These are phyloP conservation scores for Lotmaria passim DNA, from an alignment of 208 protist genomes.

Conservation along the genomic window DNA sequence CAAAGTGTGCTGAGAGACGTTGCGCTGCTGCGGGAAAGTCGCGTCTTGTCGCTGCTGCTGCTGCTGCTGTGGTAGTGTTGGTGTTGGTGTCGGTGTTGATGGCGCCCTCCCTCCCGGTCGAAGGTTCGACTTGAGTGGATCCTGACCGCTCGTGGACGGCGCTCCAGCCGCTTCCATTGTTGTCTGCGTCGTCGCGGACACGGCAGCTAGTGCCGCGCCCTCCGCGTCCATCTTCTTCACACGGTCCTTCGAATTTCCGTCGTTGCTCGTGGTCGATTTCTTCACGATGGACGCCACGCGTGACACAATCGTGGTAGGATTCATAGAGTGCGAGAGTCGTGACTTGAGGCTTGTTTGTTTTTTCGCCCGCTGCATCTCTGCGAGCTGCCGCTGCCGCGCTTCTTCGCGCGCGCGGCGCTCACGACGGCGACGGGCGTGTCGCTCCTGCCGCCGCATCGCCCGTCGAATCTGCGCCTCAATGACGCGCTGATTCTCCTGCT, in stretches of 20 bases:
- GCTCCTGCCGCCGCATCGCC: constrained; percentile 27
- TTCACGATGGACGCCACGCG: constrained; percentile 35
- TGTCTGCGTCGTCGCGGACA: background rate
- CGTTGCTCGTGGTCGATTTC: background rate
- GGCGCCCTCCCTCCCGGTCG: background rate
- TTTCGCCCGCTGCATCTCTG: no score
- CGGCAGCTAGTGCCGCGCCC: background rate
- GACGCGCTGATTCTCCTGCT: constrained; percentile 38
- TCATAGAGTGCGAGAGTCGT: constrained; percentile 12
- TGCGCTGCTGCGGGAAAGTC: background rate
- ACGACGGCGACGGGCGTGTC: constrained; percentile 14
- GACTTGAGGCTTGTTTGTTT: constrained; percentile 6
- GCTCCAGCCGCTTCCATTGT: background rate
- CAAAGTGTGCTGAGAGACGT: constrained; percentile 1
- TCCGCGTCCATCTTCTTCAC: background rate
- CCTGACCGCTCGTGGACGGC: background rate
- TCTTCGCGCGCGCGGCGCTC: constrained; percentile 31
- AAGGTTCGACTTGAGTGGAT: background rate
- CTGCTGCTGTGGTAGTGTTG: background rate
- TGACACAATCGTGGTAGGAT: constrained; percentile 24
- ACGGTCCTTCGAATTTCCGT: background rate
- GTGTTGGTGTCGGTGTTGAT: constrained; percentile 14
- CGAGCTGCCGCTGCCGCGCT: constrained; percentile 16
- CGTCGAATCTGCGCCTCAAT: constrained; percentile 22
- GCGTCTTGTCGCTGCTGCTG: background rate